Percentiles rank a stretch among this genome's conserved stretches.
phyloP scores from a whole-genome alignment of 1,284 basidiomycete species.

The Trichosporon faecale region DNA sequence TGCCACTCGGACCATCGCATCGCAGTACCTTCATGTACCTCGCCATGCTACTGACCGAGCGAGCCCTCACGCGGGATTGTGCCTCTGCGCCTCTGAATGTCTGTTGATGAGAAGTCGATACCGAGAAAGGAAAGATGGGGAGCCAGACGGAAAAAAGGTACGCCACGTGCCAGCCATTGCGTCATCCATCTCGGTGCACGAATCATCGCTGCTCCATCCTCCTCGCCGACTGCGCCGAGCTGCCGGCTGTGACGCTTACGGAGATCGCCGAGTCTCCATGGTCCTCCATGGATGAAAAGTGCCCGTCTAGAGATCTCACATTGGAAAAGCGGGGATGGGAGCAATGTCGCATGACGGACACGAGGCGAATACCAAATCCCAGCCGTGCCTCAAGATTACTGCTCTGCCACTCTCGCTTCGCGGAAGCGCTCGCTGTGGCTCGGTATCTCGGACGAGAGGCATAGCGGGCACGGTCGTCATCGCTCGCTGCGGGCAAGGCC shows the following conservation, averaged over 20 bases:
- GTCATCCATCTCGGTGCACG: background rate
- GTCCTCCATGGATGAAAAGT: background rate
- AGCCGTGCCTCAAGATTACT: too few relatives aligned
- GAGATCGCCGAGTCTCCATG: background rate
- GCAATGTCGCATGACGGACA: too few relatives aligned
- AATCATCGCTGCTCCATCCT: background rate
- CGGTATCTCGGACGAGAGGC: too few relatives aligned
- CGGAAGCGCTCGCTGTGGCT: too few relatives aligned
- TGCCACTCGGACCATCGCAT: background rate
- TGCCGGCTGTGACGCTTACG: too few relatives aligned
- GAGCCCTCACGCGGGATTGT: too few relatives aligned
- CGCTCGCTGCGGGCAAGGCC: too few relatives aligned
- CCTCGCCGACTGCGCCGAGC: too few relatives aligned
- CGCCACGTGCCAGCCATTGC: conserved; percentile 1
- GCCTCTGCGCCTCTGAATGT: background rate
- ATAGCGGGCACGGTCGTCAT: too few relatives aligned
- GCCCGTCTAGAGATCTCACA: background rate
- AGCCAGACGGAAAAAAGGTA: background rate
- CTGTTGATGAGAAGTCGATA: too few relatives aligned
- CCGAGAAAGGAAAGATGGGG: background rate
- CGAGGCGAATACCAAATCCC: too few relatives aligned
- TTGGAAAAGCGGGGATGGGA: background rate
- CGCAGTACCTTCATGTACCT: background rate
- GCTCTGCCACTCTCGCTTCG: too few relatives aligned
- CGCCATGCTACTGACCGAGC: background rate